Percentiles rank a stretch among this genome's conserved stretches.
Evolutionary conservation across 371 early-diverging fungal genomes (phyloP).

Genomic region (Dinochytrium kinnereticum): DNA sequence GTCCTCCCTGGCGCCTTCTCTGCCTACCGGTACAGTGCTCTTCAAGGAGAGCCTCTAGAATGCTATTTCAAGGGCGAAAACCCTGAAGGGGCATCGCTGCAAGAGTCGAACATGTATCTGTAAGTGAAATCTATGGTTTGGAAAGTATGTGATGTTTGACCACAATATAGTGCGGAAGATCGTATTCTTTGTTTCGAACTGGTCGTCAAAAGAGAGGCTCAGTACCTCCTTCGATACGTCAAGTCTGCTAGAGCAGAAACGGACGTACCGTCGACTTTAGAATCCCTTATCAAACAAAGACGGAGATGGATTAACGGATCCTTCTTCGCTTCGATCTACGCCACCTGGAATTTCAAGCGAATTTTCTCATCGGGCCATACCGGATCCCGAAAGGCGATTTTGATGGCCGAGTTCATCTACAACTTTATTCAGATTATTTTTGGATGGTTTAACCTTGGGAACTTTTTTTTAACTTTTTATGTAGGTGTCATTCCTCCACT

Average conservation of each 20-base stretch:
- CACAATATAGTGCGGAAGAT: conserved; percentile 46
- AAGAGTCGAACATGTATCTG: conserved; percentile 70
- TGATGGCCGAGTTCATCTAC: conserved; percentile 47
- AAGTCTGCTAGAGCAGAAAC: conserved; percentile 70
- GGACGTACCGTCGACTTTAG: conserved; percentile 78
- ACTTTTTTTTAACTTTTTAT: conserved; percentile 53
- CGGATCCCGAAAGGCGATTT: conserved; percentile 31
- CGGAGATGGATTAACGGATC: conserved; percentile 91
- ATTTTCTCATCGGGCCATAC: conserved; percentile 46
- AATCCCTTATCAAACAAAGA: conserved; percentile 80
- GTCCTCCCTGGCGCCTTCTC: conserved; percentile 97
- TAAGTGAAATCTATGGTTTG: too few relatives aligned
- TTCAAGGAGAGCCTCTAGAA: conserved; percentile 85
- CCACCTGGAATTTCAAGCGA: conserved; percentile 34
- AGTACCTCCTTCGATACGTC: conserved; percentile 62
- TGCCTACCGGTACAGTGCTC: conserved; percentile 90
- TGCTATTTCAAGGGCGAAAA: conserved; percentile 91
- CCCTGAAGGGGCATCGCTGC: conserved; percentile 35
- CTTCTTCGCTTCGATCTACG: conserved; percentile 47
- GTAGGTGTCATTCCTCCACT: conserved; percentile 19
- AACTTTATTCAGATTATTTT: conserved; percentile 45
- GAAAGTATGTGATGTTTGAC: too few relatives aligned
- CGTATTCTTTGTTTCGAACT: conserved; percentile 56
- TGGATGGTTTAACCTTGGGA: conserved; percentile 70
- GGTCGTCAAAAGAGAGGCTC: conserved; percentile 34